Conservation (phyloP, 148 eudicot species). For the Vaccinium myrtillus region DNA sequence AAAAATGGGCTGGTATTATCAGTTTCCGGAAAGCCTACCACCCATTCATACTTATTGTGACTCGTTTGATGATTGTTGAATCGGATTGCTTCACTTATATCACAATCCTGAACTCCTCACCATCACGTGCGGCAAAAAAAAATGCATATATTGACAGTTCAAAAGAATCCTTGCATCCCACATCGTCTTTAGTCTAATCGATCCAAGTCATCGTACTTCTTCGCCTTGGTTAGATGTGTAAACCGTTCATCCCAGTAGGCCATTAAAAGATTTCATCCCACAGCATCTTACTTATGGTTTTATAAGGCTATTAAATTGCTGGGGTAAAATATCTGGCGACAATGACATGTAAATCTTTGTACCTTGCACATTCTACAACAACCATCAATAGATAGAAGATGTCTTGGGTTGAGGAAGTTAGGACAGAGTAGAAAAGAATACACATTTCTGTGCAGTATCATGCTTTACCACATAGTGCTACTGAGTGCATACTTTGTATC, state of each 20-base stretch:
- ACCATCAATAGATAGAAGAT: not conserved
- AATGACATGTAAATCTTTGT: not conserved
- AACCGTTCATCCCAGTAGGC: not conserved
- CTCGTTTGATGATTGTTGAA: no score
- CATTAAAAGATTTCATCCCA: not conserved
- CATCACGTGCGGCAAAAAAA: not conserved
- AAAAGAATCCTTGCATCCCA: not conserved
- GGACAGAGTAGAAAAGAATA: not conserved
- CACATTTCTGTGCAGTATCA: not conserved
- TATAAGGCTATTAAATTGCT: not conserved
- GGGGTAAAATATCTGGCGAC: not conserved
- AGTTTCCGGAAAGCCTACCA: no score
- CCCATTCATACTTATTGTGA: no score
- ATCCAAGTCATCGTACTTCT: not conserved
- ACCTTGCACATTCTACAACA: not conserved
- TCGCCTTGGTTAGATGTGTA: not conserved
- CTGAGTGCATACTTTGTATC: not conserved
- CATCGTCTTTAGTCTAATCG: not conserved
- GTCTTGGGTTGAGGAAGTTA: not conserved
- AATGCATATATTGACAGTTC: not conserved
- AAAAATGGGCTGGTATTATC: no score
- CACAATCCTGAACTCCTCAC: not conserved
- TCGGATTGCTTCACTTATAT: not conserved
- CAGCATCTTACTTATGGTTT: not conserved
- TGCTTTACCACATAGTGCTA: not conserved